phyloP scores from a whole-genome alignment of 2,329 filamentous ascomycete species.

The Fusarium sp. region DNA sequence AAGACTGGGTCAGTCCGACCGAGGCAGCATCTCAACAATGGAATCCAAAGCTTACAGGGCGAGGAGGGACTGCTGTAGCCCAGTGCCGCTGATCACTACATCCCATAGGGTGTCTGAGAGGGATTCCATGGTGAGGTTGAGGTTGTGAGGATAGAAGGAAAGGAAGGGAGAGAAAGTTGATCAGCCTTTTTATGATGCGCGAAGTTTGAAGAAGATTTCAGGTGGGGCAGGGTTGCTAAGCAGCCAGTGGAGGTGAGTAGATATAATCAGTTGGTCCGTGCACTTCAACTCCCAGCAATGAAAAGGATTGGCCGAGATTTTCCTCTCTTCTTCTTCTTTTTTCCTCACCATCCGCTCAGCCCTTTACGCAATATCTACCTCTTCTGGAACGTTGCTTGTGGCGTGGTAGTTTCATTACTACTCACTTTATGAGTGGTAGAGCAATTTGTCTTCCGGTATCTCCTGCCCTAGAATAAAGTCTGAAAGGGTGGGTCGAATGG shows the following conservation, averaged over 20 bases:
- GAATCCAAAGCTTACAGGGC: conserved; percentile 72
- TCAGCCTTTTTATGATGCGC: conserved; percentile 26
- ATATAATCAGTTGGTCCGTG: conserved; percentile 37
- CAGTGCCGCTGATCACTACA: conserved; percentile 82
- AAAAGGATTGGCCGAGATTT: conserved; percentile 42
- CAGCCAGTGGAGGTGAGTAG: background rate
- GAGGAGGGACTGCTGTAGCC: conserved; percentile 81
- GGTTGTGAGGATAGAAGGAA: conserved; percentile 24
- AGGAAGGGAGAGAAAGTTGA: conserved; percentile 17
- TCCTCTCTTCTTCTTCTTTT: conserved; percentile 44
- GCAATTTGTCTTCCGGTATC: conserved; percentile 79
- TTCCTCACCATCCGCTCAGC: conserved; percentile 47
- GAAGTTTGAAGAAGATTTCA: conserved; percentile 35
- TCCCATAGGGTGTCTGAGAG: conserved; percentile 82
- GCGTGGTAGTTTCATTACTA: conserved; percentile 65
- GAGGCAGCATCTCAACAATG: conserved; percentile 48
- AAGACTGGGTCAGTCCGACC: conserved; percentile 50
- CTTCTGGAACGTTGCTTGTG: conserved; percentile 44
- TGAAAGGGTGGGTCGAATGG: conserved; percentile 89
- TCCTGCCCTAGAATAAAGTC: conserved; percentile 83
- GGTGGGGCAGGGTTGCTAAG: conserved; percentile 41
- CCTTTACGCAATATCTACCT: conserved; percentile 47
- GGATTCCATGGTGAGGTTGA: conserved; percentile 72
- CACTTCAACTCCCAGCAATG: conserved; percentile 19
- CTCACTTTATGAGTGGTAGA: conserved; percentile 70